phyloP scores from a whole-genome alignment of 1,139 yeast genomes.

The Pneumocystis jirovecii region DNA sequence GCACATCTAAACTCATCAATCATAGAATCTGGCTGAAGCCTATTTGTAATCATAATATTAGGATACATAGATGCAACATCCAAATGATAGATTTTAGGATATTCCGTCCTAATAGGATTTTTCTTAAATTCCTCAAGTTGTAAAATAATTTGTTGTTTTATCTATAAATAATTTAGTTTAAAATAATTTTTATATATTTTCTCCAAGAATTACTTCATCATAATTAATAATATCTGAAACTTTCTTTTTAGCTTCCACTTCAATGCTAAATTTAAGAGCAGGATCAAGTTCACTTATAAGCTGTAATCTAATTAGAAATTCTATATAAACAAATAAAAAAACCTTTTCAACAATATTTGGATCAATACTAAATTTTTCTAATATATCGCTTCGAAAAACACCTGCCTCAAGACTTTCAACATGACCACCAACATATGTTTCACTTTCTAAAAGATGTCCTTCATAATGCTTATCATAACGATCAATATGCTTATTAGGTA shows the following conservation, averaged over 20 bases:
- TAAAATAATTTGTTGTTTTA: conserved; percentile 37
- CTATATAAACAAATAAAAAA: background rate
- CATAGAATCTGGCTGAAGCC: conserved; percentile 97
- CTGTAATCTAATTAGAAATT: conserved; percentile 5
- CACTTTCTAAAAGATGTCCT: conserved; percentile 86
- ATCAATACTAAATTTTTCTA: conserved; percentile 61
- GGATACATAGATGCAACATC: conserved; percentile 99
- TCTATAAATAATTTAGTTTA: conserved; percentile 2
- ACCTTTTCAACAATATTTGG: conserved; percentile 65
- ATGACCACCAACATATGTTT: conserved; percentile 97
- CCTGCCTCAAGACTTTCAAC: conserved; percentile 97
- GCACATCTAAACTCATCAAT: conserved; percentile 93
- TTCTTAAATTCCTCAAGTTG: conserved; percentile 44
- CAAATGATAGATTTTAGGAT: conserved; percentile 85
- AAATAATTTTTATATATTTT: background rate
- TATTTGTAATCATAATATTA: conserved; percentile 92
- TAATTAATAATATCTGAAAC: conserved; percentile 66
- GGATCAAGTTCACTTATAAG: conserved; percentile 55
- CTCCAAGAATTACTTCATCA: conserved; percentile 37
- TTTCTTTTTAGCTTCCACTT: conserved; percentile 61
- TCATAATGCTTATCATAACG: conserved; percentile 86
- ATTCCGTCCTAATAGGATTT: conserved; percentile 53
- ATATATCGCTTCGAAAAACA: conserved; percentile 81
- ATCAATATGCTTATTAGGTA: conserved; percentile 88
- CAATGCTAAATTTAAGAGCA: conserved; percentile 70